These are phyloP conservation scores for Metschnikowia borealis DNA, from an alignment of 805 yeast genomes.

Conservation along the genomic window DNA sequence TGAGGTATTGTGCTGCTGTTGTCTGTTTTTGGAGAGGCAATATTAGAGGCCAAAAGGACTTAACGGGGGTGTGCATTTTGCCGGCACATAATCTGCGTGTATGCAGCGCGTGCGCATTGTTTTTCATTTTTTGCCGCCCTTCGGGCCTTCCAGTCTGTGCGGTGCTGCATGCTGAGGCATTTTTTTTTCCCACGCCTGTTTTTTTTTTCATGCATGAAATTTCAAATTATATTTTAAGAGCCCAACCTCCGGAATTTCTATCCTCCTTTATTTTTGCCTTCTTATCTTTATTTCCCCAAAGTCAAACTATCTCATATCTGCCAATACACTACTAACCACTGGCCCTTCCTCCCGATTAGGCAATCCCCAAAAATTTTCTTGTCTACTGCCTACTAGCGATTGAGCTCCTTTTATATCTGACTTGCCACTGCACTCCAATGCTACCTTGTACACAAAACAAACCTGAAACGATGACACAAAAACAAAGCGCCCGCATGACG, in stretches of 20 bases:
- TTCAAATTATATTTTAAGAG: neutral
- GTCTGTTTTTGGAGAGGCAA: neutral
- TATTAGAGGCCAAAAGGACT: neutral
- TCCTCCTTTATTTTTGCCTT: neutral
- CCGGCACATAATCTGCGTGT: neutral
- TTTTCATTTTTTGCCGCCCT: neutral
- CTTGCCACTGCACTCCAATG: neutral
- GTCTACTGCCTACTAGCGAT: too few species aligned
- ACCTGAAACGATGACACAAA: too few species aligned
- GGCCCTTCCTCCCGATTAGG: too few species aligned
- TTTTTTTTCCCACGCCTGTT: neutral
- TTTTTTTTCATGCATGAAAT: conserved; percentile 3
- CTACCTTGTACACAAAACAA: neutral
- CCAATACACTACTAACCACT: too few species aligned
- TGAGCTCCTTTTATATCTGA: neutral
- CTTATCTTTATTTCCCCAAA: too few species aligned
- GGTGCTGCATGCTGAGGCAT: neutral
- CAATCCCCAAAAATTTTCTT: too few species aligned
- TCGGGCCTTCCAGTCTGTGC: neutral
- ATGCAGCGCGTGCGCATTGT: neutral
- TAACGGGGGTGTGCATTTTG: neutral
- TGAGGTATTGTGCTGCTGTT: neutral
- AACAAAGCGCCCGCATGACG: too few species aligned
- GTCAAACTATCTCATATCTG: too few species aligned
- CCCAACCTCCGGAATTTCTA: conserved; percentile 1